Evolutionary conservation across 352 stramenopile genomes (phyloP), one percentile per base, ranked within the genome.

Genomic region (Plasmopara viticola): DNA sequence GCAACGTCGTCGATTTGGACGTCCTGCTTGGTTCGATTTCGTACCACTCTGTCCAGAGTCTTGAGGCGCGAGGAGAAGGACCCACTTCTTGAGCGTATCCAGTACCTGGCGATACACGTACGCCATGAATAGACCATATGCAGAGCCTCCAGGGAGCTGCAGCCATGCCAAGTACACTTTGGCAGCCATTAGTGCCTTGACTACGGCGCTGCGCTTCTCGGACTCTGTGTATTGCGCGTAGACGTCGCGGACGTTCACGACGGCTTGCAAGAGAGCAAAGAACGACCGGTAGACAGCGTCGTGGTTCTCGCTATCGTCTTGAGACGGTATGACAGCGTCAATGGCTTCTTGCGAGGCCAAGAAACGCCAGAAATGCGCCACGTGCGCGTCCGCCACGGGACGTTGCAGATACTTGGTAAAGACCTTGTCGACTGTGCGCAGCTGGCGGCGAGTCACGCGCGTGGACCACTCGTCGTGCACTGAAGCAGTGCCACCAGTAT

Each of bases 51-150:
- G 34, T n/a, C 14, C 35, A 12, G 44, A 45, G 1, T 64, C 46
- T 41, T 60, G 64, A 13, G 33, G 41, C 0, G 53, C 59, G 53
- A 78, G 62, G 1, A 75, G 44, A 4, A 70, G 63, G 7, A 87
- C 60, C 81, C 84, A 94, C 39, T 88, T 89, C 51, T 83, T 85
- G n/a, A 90, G 58, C 9, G 85, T 64, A 39, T 89, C 79, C 34
- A 95, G 50, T 47, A 89, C 75, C 51, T 91, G 78, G 6, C 81
- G 76, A 48, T 91, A 95, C 38, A 93, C 74, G 41, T 84, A 92
- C 10, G 84, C 66, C 75, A 93, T 91, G 59, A 93, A 95, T 2
- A 95, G 47, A 0, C 84, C 79, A 44, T 93, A 91, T 2, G 84
- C 83, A 0, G 82, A 78, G 0, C 80, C 81, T n/a, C 83, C 82